Evolutionary conservation across 164 flowering plant genomes (phyloP).

Genomic region (Magnolia sinica): DNA sequence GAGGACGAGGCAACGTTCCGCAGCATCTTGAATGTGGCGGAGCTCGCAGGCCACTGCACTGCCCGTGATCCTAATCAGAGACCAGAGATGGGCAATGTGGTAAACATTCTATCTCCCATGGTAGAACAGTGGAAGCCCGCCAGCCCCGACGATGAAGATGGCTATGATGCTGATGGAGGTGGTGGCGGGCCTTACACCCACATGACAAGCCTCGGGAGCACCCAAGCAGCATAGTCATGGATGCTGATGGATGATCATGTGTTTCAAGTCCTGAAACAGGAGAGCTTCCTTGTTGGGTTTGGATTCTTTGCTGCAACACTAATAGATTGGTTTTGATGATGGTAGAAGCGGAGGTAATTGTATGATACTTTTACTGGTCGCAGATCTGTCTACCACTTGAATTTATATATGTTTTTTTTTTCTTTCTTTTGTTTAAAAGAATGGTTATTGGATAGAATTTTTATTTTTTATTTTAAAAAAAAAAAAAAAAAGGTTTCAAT

Average conservation of each 20-base stretch:
- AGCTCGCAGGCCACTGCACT: constrained; percentile 57
- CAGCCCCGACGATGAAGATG: constrained; percentile 29
- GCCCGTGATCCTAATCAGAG: constrained; percentile 50
- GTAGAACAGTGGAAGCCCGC: constrained; percentile 57
- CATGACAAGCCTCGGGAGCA: not conserved
- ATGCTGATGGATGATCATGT: constrained; percentile 27
- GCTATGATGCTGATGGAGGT: constrained; percentile 14
- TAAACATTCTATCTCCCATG: constrained; percentile 43
- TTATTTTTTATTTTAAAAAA: no score
- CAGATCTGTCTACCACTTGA: not conserved
- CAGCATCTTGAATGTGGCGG: constrained; percentile 42
- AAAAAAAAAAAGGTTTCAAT: no score
- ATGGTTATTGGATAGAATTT: not conserved
- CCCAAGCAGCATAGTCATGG: constrained; percentile 25
- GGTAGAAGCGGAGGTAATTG: not conserved
- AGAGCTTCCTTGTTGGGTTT: not conserved
- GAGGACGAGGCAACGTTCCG: constrained; percentile 25
- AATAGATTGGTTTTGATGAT: not conserved
- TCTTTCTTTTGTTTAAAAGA: not conserved
- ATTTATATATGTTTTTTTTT: no score
- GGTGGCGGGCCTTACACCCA: not conserved
- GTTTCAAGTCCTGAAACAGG: not conserved
- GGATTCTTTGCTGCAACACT: not conserved
- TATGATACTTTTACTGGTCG: not conserved
- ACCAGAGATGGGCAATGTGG: constrained; percentile 58